Percentiles rank a stretch among this genome's conserved stretches.
phyloP scores from a whole-genome alignment of 129 eudicot species.

The Erigeron canadensis region DNA sequence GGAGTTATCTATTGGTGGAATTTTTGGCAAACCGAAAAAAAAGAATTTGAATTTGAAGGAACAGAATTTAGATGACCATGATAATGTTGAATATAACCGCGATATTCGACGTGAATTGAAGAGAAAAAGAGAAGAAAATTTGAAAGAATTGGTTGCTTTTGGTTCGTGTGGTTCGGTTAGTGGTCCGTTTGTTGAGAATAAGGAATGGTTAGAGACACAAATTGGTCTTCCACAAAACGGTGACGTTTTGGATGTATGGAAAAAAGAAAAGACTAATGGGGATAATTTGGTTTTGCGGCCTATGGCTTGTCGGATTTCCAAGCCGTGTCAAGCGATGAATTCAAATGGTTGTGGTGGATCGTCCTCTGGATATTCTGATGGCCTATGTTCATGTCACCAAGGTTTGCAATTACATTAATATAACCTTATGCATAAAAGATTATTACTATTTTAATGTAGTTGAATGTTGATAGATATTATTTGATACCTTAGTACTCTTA shows the following conservation, averaged over 20 bases:
- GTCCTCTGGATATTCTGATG: constrained; percentile 36
- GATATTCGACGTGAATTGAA: constrained; percentile 45
- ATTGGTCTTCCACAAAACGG: background rate
- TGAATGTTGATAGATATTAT: no score
- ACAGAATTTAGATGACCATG: background rate
- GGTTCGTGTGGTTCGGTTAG: constrained; percentile 28
- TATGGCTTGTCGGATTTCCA: constrained; percentile 31
- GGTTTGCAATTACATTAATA: constrained; percentile 25
- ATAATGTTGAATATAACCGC: constrained; percentile 32
- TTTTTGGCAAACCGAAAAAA: constrained; percentile 31
- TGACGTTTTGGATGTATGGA: constrained; percentile 25
- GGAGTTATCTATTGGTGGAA: constrained; percentile 63
- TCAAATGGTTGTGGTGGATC: constrained; percentile 32
- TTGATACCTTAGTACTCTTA: no score
- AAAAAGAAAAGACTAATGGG: constrained; percentile 32
- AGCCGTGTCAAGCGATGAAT: constrained; percentile 24
- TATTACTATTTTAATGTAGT: no score
- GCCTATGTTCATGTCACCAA: constrained; percentile 40
- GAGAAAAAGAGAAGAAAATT: constrained; percentile 43
- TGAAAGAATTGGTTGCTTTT: constrained; percentile 21
- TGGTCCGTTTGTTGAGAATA: constrained; percentile 12
- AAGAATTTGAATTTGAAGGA: background rate
- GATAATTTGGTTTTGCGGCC: constrained; percentile 23
- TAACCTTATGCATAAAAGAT: background rate
- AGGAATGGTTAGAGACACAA: constrained; percentile 20